Percentiles rank a stretch among this genome's conserved stretches.
phyloP scores from a whole-genome alignment of 129 eudicot species.

The Chrysanthemum lavandulifolium region DNA sequence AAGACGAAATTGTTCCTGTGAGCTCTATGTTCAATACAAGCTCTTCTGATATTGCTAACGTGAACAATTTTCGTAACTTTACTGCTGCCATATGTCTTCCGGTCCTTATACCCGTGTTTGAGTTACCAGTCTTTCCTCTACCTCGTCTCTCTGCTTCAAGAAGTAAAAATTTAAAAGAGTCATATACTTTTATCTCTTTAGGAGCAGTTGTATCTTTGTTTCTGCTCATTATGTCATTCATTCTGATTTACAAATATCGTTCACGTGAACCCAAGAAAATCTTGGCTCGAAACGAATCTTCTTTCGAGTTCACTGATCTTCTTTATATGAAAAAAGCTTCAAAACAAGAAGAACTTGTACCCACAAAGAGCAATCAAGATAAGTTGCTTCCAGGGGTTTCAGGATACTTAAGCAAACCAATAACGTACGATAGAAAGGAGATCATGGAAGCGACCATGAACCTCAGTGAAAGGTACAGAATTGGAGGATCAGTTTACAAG shows the following conservation, averaged over 20 bases:
- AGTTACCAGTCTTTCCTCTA: conserved; percentile 43
- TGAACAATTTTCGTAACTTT: conserved; percentile 57
- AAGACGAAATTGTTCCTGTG: conserved; percentile 47
- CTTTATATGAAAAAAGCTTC: conserved; percentile 35
- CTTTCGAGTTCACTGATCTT: conserved; percentile 48
- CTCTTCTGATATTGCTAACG: conserved; percentile 34
- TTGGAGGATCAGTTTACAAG: conserved; percentile 69
- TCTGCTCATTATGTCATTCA: conserved; percentile 30
- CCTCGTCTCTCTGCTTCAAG: conserved; percentile 23
- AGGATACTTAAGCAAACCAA: conserved; percentile 60
- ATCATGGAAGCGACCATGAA: conserved; percentile 72
- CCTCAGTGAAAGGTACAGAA: conserved; percentile 49
- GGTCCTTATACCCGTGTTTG: conserved; percentile 54
- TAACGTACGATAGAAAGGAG: conserved; percentile 47
- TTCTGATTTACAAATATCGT: conserved; percentile 28
- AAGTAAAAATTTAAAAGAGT: conserved; percentile 23
- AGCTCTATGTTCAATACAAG: conserved; percentile 56
- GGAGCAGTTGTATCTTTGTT: conserved; percentile 36
- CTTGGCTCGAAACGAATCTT: conserved; percentile 43
- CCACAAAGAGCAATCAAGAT: conserved; percentile 43
- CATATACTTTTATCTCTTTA: conserved; percentile 22
- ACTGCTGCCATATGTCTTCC: conserved; percentile 65
- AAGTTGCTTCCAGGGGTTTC: conserved; percentile 74
- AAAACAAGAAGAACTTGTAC: conserved; percentile 30
- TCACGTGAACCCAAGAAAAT: conserved; percentile 29